These are phyloP conservation scores for Nannochloris sp. DNA, from an alignment of 139 green algal species.

Conservation along the genomic window DNA sequence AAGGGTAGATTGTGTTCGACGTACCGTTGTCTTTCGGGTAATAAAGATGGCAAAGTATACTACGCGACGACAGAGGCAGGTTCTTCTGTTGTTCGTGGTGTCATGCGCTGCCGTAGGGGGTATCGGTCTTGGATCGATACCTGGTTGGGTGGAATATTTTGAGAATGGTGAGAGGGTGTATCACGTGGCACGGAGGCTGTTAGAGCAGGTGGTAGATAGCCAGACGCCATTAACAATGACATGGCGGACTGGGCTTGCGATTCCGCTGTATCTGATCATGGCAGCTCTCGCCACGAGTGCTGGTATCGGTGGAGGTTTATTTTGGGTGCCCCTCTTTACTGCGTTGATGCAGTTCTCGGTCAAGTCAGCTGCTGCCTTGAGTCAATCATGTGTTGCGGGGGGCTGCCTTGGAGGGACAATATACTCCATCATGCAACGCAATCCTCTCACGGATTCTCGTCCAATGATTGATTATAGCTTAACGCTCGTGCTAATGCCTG, in stretches of 20 bases:
- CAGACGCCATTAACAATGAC: conserved; percentile 2
- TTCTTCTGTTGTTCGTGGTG: no score
- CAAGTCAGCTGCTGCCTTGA: conserved; percentile 8
- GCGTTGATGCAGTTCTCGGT: conserved; percentile 14
- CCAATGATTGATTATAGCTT: conserved; percentile 8
- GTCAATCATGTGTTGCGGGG: not conserved
- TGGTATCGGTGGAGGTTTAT: conserved; percentile 12
- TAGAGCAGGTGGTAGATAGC: not conserved
- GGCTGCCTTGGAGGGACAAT: not conserved
- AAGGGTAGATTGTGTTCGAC: no score
- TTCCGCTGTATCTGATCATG: not conserved
- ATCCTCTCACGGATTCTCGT: not conserved
- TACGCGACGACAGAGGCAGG: no score
- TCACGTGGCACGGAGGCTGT: not conserved
- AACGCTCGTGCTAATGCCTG: conserved; percentile 6
- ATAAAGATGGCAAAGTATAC: no score
- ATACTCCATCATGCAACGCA: not conserved
- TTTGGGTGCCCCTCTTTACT: conserved; percentile 14
- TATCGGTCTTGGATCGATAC: no score
- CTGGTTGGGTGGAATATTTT: no score
- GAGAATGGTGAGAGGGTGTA: no score
- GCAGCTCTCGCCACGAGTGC: not conserved
- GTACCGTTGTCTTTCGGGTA: no score
- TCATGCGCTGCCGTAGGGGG: no score
- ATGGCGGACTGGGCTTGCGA: not conserved